These are phyloP conservation scores for Aspergillus biplanus DNA, from an alignment of 495 filamentous ascomycete species.

Conservation along the genomic window DNA sequence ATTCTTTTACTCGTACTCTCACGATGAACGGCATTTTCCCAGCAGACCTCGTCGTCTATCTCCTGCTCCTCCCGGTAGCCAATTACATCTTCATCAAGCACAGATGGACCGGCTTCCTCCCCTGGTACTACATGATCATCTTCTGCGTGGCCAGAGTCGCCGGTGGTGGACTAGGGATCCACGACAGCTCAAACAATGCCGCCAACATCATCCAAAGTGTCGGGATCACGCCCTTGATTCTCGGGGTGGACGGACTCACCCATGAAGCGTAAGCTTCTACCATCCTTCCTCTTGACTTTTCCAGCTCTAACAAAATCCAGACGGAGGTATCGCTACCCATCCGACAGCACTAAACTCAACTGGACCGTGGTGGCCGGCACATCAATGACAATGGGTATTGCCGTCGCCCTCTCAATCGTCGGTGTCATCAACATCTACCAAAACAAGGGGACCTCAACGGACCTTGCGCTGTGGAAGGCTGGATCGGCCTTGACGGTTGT, in stretches of 20 bases:
- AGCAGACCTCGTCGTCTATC: constrained; percentile 42
- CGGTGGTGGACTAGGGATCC: constrained; percentile 36
- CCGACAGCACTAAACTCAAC: constrained; percentile 31
- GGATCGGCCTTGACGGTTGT: constrained; percentile 38
- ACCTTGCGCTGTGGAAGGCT: constrained; percentile 29
- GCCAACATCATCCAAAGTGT: constrained; percentile 44
- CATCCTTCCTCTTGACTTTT: background rate
- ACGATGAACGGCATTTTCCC: constrained; percentile 32
- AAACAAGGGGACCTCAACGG: constrained; percentile 3
- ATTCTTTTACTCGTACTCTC: background rate
- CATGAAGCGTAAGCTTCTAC: constrained; percentile 42
- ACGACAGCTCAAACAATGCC: constrained; percentile 25
- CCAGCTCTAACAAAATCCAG: constrained; percentile 5
- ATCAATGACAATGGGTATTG: constrained; percentile 24
- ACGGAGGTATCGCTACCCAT: constrained; percentile 22
- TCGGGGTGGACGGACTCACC: constrained; percentile 38
- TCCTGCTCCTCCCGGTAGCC: constrained; percentile 30
- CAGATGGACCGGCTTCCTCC: constrained; percentile 37
- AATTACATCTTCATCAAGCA: constrained; percentile 39
- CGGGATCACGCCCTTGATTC: constrained; percentile 48
- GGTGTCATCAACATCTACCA: constrained; percentile 21
- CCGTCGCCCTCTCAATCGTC: constrained; percentile 11
- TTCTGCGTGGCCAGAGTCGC: constrained; percentile 44
- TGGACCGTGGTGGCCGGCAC: constrained; percentile 28
- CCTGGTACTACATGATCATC: constrained; percentile 41